These are phyloP conservation scores for Ceriops tagal DNA, from an alignment of 345 rosid species.

Conservation along the genomic window DNA sequence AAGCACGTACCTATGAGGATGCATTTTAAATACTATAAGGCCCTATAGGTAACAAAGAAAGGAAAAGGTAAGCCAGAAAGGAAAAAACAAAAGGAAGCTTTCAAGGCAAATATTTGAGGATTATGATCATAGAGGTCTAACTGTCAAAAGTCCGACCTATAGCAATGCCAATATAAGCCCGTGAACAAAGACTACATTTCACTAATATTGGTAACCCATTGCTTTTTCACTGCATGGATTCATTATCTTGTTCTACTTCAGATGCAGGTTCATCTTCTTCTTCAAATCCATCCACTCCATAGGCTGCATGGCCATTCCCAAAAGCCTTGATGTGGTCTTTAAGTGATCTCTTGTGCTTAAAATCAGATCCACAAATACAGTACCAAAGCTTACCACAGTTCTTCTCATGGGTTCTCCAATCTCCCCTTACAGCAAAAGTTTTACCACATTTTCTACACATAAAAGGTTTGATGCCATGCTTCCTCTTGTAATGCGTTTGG, in stretches of 20 bases:
- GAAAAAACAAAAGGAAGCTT: conserved; percentile 10
- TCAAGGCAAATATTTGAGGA: conserved; percentile 25
- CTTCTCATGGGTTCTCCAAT: conserved; percentile 77
- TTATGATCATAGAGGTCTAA: conserved; percentile 28
- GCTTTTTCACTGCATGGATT: conserved; percentile 16
- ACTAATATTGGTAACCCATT: not conserved
- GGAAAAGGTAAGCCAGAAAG: conserved; percentile 13
- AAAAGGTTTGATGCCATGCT: conserved; percentile 68
- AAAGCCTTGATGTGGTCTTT: conserved; percentile 58
- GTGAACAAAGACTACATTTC: not conserved
- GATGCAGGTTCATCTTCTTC: conserved; percentile 60
- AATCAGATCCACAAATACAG: conserved; percentile 58
- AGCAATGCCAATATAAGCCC: conserved; percentile 13
- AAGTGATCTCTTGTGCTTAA: conserved; percentile 62
- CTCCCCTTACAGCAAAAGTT: conserved; percentile 64
- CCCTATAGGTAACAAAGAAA: not conserved
- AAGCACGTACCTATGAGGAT: conserved; percentile 25
- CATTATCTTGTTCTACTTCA: conserved; percentile 51
- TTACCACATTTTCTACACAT: conserved; percentile 75
- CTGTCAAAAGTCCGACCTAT: conserved; percentile 20
- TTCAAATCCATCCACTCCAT: conserved; percentile 46
- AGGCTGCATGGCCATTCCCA: conserved; percentile 51
- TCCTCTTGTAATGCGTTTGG: conserved; percentile 71
- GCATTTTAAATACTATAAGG: conserved; percentile 17
- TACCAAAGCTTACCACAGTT: conserved; percentile 68